phyloP scores from a whole-genome alignment of 441 rosid species.

The Syzygium malaccense region DNA sequence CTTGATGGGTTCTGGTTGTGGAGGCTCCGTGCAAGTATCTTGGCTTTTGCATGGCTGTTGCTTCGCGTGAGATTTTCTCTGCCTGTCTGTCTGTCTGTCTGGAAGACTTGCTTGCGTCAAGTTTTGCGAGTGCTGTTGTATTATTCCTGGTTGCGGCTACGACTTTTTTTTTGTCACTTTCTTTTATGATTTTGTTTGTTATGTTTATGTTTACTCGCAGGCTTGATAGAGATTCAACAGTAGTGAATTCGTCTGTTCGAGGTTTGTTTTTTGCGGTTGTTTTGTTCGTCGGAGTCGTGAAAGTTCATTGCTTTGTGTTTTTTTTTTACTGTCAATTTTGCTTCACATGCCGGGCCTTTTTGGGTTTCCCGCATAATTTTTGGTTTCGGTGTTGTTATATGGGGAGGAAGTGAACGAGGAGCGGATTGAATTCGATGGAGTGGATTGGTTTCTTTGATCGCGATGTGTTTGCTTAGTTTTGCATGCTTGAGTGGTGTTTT shows the following conservation, averaged over 20 bases:
- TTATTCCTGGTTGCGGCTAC: background rate
- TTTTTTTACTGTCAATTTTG: background rate
- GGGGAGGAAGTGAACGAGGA: background rate
- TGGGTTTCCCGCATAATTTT: background rate
- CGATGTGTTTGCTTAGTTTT: background rate
- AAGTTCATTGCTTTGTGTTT: background rate
- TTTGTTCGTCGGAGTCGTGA: background rate
- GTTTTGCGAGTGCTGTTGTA: background rate
- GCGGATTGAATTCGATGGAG: background rate
- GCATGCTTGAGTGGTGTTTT: background rate
- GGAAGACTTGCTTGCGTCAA: background rate
- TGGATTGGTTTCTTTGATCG: background rate
- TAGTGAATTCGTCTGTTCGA: background rate
- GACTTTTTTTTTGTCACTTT: background rate
- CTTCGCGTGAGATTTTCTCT: background rate
- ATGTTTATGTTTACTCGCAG: background rate
- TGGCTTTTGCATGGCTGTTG: background rate
- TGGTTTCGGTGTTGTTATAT: background rate
- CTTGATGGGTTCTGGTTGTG: background rate
- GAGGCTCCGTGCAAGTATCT: background rate
- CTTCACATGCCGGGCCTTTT: background rate
- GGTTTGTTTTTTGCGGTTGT: background rate
- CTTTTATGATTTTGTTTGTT: background rate
- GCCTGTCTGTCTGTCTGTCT: background rate
- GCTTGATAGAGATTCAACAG: background rate